A percentile compares a stretch with the other conserved stretches of the same genome.
Conservation (phyloP, 345 rosid genomes). For the Melastoma malabathricum region DNA sequence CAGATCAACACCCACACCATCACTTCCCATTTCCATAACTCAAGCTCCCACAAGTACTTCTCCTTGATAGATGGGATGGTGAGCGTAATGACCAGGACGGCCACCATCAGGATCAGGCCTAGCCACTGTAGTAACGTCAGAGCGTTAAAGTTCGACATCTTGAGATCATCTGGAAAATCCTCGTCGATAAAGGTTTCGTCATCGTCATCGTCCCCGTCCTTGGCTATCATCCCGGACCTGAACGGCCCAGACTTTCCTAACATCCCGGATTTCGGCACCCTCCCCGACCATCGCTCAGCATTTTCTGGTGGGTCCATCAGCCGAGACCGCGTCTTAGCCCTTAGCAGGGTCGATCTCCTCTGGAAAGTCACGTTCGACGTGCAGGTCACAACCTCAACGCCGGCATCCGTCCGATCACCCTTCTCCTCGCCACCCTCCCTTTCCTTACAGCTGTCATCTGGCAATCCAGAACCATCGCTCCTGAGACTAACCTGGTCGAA, state of each 20-base stretch:
- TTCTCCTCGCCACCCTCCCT: neutral
- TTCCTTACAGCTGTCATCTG: too few species aligned
- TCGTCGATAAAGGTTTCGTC: slow-evolving; percentile 56
- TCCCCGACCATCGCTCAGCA: slow-evolving; percentile 24
- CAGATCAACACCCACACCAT: slow-evolving; percentile 64
- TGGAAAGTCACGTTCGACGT: slow-evolving; percentile 38
- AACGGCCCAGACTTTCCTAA: slow-evolving; percentile 32
- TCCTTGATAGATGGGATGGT: slow-evolving; percentile 19
- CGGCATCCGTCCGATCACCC: neutral
- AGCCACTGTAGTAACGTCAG: slow-evolving; percentile 56
- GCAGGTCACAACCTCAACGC: slow-evolving; percentile 30
- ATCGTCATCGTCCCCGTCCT: slow-evolving; percentile 36
- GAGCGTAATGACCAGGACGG: slow-evolving; percentile 39
- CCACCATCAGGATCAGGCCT: slow-evolving; percentile 39
- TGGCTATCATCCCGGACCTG: slow-evolving; percentile 32
- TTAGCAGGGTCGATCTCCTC: slow-evolving; percentile 24
- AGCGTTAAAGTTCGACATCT: slow-evolving; percentile 18
- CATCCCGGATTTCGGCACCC: slow-evolving; percentile 36
- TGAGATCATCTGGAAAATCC: slow-evolving; percentile 67
- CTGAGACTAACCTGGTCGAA: slow-evolving; percentile 22
- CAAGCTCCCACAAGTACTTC: slow-evolving; percentile 32
- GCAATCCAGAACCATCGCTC: neutral
- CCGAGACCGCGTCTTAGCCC: slow-evolving; percentile 56
- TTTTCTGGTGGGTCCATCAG: slow-evolving; percentile 56
- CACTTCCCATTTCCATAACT: slow-evolving; percentile 83